Base-by-base conservation (phyloP, 1,284 basidiomycete genomes). In the Veloboletus limbatus region DNA sequence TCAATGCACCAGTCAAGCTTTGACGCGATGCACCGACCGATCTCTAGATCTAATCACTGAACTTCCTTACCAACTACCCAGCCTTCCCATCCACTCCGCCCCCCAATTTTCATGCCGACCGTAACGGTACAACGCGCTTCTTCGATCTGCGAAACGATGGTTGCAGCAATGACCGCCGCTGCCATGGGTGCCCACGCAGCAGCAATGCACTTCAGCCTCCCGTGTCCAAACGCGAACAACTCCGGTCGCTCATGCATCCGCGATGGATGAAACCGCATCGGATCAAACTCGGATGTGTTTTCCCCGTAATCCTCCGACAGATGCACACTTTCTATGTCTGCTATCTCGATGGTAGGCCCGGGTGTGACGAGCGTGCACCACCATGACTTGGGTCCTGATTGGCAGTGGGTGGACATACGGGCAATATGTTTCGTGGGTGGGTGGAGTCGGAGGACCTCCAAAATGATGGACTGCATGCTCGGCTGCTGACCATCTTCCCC, bases 341-440 rank as follows among this genome's bases (percentile, higher is more conserved):
- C 74, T 0, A 65, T 48, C 45, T 54, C 60, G 2, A 60, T 8
- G 0, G 32, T 26, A 21, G 57, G 52, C 7, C 22, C 21, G 8
- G 32, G 10, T 16, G 31, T 8, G 8, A 49, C 20, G 6, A 42
- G 14, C 13, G 24, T 13, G 4, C 28, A 37, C 58, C 58, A 58
- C 16, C 36, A 40, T 10, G 37, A 22, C 13, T 17, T 7, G 6
- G 46, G 58, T 48, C 27, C 53, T 0, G 39, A 32, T 35, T 39
- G n/a, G n/a, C n/a, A n/a, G n/a, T n/a, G 33, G 4, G 31, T 10
- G 1, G 51, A 31, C 2, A 55, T 51, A 7, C 73, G 72, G 9
- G 59, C 55, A 21, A 82, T 79, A 17, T 68, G 76, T 32, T 69
- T 69, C 0, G 76, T 78, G 0, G 80, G 80, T 0, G 80, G 80